These are phyloP conservation scores for Phascolomyces articulosus DNA, from an alignment of 371 early-diverging fungal genomes.

Conservation along the genomic window DNA sequence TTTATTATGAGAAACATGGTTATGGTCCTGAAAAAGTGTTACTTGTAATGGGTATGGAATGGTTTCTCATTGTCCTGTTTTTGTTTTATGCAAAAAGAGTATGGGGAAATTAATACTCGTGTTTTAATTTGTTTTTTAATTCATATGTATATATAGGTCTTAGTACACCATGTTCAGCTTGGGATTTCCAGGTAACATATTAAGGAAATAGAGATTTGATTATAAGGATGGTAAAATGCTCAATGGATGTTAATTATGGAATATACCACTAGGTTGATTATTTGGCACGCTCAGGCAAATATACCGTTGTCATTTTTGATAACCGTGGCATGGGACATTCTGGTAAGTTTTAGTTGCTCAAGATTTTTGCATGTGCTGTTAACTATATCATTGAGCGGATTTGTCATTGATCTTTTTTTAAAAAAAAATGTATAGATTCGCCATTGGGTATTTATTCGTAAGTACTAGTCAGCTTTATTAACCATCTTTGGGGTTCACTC, in stretches of 20 bases:
- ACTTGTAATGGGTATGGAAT: slow-evolving; percentile 61
- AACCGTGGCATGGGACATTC: slow-evolving; percentile 77
- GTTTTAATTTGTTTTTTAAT: not conserved
- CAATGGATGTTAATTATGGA: not conserved
- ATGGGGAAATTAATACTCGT: not conserved
- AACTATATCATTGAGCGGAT: too few relatives aligned
- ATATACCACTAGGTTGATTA: slow-evolving; percentile 59
- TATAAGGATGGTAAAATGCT: too few relatives aligned
- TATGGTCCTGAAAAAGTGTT: slow-evolving; percentile 64
- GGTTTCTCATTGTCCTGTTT: not conserved
- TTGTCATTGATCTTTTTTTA: not conserved
- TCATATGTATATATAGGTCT: slow-evolving; percentile 32
- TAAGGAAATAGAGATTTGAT: not conserved
- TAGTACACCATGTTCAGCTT: slow-evolving; percentile 36
- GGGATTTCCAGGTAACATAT: slow-evolving; percentile 40
- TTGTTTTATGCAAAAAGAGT: not conserved
- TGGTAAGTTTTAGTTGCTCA: slow-evolving; percentile 31
- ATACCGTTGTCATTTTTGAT: slow-evolving; percentile 78
- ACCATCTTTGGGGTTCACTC: slow-evolving; percentile 3
- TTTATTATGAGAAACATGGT: slow-evolving; percentile 78
- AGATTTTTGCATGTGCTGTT: too few relatives aligned
- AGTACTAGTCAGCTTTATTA: slow-evolving; percentile 16
- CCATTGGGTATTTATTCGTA: slow-evolving; percentile 35
- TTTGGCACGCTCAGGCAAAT: slow-evolving; percentile 61
- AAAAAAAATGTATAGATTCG: slow-evolving; percentile 12